These are phyloP conservation scores for Populus hybrid DNA, from an alignment of 441 rosid species.

Conservation along the genomic window DNA sequence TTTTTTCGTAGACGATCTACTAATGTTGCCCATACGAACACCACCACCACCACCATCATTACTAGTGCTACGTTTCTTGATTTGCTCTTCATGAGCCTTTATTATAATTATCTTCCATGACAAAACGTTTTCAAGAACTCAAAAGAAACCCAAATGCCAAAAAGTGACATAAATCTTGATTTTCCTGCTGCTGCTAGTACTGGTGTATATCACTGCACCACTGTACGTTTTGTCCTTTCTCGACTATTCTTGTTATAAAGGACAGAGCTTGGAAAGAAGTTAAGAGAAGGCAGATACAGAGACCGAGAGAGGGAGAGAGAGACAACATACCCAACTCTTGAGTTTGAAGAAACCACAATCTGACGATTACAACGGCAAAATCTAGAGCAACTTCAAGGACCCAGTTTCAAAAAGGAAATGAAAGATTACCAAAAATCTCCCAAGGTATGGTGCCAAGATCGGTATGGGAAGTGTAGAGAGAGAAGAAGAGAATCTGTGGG, in stretches of 20 bases:
- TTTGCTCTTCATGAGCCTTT: constrained; percentile 44
- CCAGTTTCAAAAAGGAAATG: neutral
- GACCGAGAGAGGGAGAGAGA: neutral
- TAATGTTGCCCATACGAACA: constrained; percentile 16
- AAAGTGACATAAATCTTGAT: too few relatives aligned
- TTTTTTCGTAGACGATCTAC: constrained; percentile 36
- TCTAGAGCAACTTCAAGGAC: constrained; percentile 26
- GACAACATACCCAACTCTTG: neutral
- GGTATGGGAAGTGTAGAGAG: neutral
- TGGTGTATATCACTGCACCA: too few relatives aligned
- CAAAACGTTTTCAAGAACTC: neutral
- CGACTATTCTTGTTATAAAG: neutral
- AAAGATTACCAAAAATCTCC: constrained; percentile 33
- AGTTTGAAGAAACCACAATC: constrained; percentile 3
- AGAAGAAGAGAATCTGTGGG: constrained; percentile 10
- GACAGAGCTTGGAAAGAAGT: neutral
- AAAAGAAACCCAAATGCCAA: neutral
- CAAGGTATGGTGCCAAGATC: constrained; percentile 19
- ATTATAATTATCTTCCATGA: constrained; percentile 15
- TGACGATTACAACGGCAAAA: constrained; percentile 16
- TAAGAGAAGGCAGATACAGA: neutral
- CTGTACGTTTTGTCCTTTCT: neutral
- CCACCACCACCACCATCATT: constrained; percentile 11
- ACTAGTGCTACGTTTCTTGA: constrained; percentile 26
- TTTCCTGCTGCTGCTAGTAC: too few relatives aligned